Base-by-base conservation (phyloP, 768 basidiomycete genomes). In the Trichaptum fuscoviolaceum region DNA sequence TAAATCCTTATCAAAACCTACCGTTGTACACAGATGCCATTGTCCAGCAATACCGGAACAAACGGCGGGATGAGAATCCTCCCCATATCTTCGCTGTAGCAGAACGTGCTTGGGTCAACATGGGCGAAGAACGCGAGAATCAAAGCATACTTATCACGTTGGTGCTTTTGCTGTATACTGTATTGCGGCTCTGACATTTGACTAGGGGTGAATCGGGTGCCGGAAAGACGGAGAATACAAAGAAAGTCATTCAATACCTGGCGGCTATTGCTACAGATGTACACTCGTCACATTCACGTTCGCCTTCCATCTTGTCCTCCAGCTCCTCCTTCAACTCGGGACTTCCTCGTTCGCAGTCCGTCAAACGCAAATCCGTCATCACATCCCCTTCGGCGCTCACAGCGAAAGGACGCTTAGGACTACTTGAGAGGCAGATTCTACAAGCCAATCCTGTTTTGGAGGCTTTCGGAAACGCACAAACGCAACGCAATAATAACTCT, bases 201-300 rank as follows among this genome's bases (percentile, higher is more conserved):
- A 59, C 0, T 71, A 97, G 96, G 9, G 97, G 97, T 58, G 97
- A 99, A 82, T 99, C 97, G 8, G 97, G 97, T 36, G 97, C 97
- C 3, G 97, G 97, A 58, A 99, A 99, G 82, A 99, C 97, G 1
- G 97, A 99, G 75, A 99, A 96, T 78, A 93, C 92, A 17, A 99
- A 99, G 84, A 99, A 99, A 74, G 96, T 99, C 72, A 99, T 99
- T 65, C 97, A 99, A 76, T 99, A 99, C 78, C 87, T 99, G 57
- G 96, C 97, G 0, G 94, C 97, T 7, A 98, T 99, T 70, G 97
- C 97, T 1, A 87, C 93, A 12, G 93, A 95, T 71, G 81, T 85
- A 1, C 86, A 92, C 71, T 78, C 80, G 20, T 85, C 90, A 0
- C 90, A 92, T 74, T 85, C 89, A 8, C 87, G 87, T 62, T 84